These are phyloP conservation scores for Penicillium robsamsonii DNA, from an alignment of 495 filamentous ascomycete species.

Conservation along the genomic window DNA sequence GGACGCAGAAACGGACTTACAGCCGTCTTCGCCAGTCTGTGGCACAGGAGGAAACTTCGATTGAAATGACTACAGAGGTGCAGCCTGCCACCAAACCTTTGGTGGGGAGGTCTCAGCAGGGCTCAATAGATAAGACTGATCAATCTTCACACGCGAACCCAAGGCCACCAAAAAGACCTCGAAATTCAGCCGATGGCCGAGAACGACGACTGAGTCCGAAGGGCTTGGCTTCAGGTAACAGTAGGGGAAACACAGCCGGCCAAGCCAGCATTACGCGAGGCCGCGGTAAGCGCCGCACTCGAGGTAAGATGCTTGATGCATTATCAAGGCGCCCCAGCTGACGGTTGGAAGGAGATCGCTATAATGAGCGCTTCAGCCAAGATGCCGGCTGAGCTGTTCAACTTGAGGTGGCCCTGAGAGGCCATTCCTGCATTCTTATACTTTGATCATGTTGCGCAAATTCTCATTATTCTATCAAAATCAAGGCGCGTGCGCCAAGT, in stretches of 20 bases:
- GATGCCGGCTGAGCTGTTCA: slow-evolving; percentile 12
- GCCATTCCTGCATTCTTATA: background rate
- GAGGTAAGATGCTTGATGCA: slow-evolving; percentile 20
- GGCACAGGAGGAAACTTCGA: slow-evolving; percentile 3
- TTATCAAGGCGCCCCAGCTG: slow-evolving; percentile 4
- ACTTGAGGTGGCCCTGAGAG: too few species aligned
- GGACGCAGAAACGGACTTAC: slow-evolving; percentile 26
- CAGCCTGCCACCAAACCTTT: background rate
- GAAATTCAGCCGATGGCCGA: background rate
- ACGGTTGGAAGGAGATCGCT: slow-evolving; percentile 30
- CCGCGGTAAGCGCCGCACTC: slow-evolving; percentile 24
- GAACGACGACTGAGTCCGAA: slow-evolving; percentile 22
- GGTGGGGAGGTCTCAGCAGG: background rate
- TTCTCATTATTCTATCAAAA: background rate
- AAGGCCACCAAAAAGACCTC: background rate
- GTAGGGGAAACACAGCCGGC: slow-evolving; percentile 2
- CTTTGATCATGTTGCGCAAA: background rate
- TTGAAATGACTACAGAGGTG: background rate
- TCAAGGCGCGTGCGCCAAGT: background rate
- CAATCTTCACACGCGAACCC: background rate
- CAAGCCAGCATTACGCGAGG: slow-evolving; percentile 12
- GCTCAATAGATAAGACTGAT: background rate
- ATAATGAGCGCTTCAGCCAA: slow-evolving; percentile 36
- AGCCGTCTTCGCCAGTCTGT: slow-evolving; percentile 24
- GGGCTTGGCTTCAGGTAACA: slow-evolving; percentile 24